phyloP scores from a whole-genome alignment of 202 grass and related monocot species.

The Brachypodium distachyon region DNA sequence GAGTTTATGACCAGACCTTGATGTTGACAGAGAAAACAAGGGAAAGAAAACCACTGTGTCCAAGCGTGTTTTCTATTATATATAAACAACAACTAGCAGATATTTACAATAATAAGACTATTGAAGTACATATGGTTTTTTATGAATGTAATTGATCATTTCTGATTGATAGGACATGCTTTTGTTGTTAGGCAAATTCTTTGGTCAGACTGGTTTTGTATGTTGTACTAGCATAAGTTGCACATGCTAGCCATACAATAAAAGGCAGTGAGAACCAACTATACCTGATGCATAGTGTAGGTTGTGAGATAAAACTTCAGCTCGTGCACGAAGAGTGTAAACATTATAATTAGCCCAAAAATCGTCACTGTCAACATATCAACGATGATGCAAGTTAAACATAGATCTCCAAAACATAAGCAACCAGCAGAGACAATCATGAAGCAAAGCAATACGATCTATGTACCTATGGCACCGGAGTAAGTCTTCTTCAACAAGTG shows the following conservation, averaged over 20 bases:
- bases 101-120: not conserved
- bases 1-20: not conserved
- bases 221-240: not conserved
- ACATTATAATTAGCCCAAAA: constrained; percentile 75
- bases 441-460: not conserved
- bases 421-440: not conserved
- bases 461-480: constrained; percentile 78
- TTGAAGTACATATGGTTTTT: not conserved
- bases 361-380: constrained; percentile 51
- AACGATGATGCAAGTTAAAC: not conserved
- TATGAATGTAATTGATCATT: not conserved
- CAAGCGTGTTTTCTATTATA: not conserved
- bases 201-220: not conserved
- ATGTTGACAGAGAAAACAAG: not conserved
- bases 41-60: not conserved
- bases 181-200: not conserved
- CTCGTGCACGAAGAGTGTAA: constrained; percentile 77
- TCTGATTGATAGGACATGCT: not conserved
- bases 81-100: not conserved
- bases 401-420: constrained; percentile 1
- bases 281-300: constrained; percentile 84
- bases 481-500: constrained; percentile 87
- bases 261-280: not conserved
- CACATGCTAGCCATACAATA: not conserved
- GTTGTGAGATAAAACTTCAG: constrained; percentile 91